Base-by-base conservation (phyloP, 176 grass and related monocot species). In the Oryza nivara region DNA sequence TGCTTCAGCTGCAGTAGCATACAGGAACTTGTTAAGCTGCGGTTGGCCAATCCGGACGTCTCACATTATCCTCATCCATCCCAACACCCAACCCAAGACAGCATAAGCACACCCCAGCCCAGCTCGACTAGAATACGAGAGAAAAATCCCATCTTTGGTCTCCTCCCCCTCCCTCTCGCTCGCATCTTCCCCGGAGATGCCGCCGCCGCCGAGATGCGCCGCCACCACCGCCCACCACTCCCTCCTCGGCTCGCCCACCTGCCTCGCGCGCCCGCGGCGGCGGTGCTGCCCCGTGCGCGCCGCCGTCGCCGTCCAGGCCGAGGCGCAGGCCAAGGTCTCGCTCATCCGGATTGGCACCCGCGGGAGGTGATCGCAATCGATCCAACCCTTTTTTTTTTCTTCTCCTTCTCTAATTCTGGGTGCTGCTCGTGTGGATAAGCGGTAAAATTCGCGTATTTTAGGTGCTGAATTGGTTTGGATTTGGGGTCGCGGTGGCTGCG, bases 331-430 rank as follows among this genome's bases (percentile, higher is more conserved):
- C 77, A 93, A 92, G 88, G 86, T 99, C 75, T 89, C 93, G 74
- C 88, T 99, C 46, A 65, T 99, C 56, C 88, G 93, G 85, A 96
- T 99, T 89, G 92, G 97, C 34, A 99, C 93, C 17, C 85, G 97
- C 67, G 97, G 97, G 48, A 99, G 93, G 97, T 99, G 87, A 77
- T 51, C 65, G 48, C 41, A 78, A 73, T 86, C 65, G 48, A 68
- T 86, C 54, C 30, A 67, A 36, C 35, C 58, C 80, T 74, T 64
- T 64, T 85, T 64, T 85, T 28, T 75, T 34, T 17, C 48, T 32
- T 32, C 30, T 32, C 41, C 58, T 66, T 77, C 70, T 7, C 76
- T 77, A 72, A 4, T 17, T 41, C 56, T 52, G 12, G 6, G 22
- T 44, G 30, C 30, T 32, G 30, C 30, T 32, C 30, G 30, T 32